Evolutionary conservation across 345 rosid species (phyloP).

Genomic region (Acer yangbiense): DNA sequence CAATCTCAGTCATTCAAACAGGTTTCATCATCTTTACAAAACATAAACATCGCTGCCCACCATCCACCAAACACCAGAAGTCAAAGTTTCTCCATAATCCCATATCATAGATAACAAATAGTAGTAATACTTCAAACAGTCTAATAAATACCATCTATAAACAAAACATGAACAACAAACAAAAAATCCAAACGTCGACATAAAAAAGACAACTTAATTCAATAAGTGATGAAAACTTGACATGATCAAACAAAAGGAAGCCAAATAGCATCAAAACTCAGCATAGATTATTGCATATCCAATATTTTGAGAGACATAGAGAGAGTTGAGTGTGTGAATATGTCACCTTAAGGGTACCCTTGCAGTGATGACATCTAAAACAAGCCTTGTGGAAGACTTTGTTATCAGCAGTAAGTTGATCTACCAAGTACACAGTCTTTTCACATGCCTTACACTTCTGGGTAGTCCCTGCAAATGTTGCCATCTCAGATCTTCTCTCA

Average conservation of each 20-base stretch:
- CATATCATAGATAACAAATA: background rate
- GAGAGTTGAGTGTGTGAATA: background rate
- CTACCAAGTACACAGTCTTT: slow-evolving; percentile 55
- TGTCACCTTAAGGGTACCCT: slow-evolving; percentile 51
- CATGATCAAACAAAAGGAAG: slow-evolving; percentile 12
- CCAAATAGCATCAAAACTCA: background rate
- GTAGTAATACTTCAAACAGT: background rate
- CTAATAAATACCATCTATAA: slow-evolving; percentile 19
- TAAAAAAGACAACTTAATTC: background rate
- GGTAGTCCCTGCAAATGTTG: slow-evolving; percentile 51
- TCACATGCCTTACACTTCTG: slow-evolving; percentile 58
- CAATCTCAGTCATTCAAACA: background rate
- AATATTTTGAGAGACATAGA: background rate
- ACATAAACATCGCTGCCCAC: background rate
- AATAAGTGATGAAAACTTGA: background rate
- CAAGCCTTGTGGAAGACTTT: slow-evolving; percentile 52
- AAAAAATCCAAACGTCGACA: background rate
- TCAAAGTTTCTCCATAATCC: slow-evolving; percentile 2
- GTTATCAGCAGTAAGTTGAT: slow-evolving; percentile 51
- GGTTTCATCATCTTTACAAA: background rate
- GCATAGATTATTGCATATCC: background rate
- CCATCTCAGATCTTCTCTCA: slow-evolving; percentile 28
- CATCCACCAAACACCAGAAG: background rate
- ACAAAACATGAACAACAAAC: background rate
- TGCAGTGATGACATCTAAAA: slow-evolving; percentile 60